These are phyloP conservation scores for Leccinum incarnatum DNA, from an alignment of 768 basidiomycete genomes.

Conservation along the genomic window DNA sequence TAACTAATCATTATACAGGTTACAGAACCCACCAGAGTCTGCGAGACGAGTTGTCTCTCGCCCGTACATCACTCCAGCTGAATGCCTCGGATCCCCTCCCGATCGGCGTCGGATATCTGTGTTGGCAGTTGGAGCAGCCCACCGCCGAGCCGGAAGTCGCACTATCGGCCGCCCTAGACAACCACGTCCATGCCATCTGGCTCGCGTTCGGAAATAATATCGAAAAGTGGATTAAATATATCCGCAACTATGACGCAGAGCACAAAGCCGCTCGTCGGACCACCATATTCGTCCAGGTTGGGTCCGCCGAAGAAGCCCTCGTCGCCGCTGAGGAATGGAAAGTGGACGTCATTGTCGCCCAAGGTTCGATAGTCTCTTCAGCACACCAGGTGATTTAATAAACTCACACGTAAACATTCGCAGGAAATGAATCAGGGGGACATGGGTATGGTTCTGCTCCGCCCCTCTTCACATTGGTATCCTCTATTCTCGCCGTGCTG, in stretches of 20 bases:
- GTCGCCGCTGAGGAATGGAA: conserved; percentile 64
- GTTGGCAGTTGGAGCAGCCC: conserved; percentile 63
- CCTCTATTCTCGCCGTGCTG: conserved; percentile 48
- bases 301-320: conserved; percentile 56
- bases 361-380: conserved; percentile 49
- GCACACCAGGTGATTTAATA: neutral
- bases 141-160: conserved; percentile 38
- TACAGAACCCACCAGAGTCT: conserved; percentile 46
- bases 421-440: conserved; percentile 80
- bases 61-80: conserved; percentile 43
- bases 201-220: conserved; percentile 65
- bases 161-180: conserved; percentile 50
- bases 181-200: conserved; percentile 66
- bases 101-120: conserved; percentile 74
- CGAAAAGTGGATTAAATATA: conserved; percentile 55
- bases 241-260: conserved; percentile 53
- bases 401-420: conserved; percentile 3
- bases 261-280: conserved; percentile 42
- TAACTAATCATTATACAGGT: conserved; percentile 34
- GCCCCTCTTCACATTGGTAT: conserved; percentile 59
- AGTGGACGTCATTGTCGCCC: conserved; percentile 71
- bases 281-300: conserved; percentile 63
- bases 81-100: conserved; percentile 38
- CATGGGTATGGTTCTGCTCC: conserved; percentile 60
- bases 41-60: conserved; percentile 49